Evolutionary conservation across 192 early-diverging fungal species (phyloP), one percentile per base, ranked within the genome.

Genomic region (Podila clonocystis): DNA sequence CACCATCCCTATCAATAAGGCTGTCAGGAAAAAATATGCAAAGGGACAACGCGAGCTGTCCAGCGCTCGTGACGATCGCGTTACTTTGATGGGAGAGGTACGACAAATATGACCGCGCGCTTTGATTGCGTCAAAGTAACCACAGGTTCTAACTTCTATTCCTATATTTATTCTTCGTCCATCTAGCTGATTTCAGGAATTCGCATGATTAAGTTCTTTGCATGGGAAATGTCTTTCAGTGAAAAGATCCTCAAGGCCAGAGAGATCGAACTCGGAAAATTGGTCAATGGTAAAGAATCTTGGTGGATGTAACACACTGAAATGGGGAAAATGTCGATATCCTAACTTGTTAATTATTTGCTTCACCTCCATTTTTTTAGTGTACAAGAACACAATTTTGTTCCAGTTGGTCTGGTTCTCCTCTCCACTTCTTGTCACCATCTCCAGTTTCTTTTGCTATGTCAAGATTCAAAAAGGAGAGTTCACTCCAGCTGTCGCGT

Each of bases 131-230:
- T 17, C 15, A 28, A 20, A 17, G 29, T 8, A 36, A 2, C 34
- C 6, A 17, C n/a, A n/a, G 31, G 31, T 69, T 29, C 29, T n/a
- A 13, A 36, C 58, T 38, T 41, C 0, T 1, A 15, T 28, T 6
- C 3, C 67, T 30, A 7, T 20, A 0, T 7, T n/a, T 9, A 31
- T 20, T 55, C 52, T 0, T 55, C 24, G 8, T 55, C 24, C 52
- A 80, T 95, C 30, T 91, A 95, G 83, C 50, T 86, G 60, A 83
- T 86, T 66, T 89, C 92, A 63, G 94, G 94, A 52, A 96, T 98
- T 52, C 91, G 95, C n/a, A 91, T 95, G 63, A 91, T 98, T 76
- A 98, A 98, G 74, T 87, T 97, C 58, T 93, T 93, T 84, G 91
- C 91, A 15, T 95, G 94, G 94, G 90, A 94, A 65, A 41, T 85